Percentiles rank a stretch among this genome's conserved stretches.
Conservation (phyloP, 1,139 yeast species). For the Pichia norvegensis region DNA sequence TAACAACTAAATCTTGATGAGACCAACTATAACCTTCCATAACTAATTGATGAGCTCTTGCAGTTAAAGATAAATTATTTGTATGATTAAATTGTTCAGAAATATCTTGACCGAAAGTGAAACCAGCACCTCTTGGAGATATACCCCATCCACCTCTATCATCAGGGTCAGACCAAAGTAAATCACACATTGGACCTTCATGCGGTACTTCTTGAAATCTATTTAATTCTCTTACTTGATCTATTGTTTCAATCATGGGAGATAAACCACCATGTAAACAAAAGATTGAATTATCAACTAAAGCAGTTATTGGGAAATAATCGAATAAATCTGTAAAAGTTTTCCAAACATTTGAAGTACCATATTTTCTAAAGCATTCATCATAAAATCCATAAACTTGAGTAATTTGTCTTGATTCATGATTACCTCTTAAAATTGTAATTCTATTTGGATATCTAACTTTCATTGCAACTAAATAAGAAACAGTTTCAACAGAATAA, state of each 20-base stretch:
- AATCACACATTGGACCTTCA: conserved; percentile 98
- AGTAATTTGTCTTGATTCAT: conserved; percentile 94
- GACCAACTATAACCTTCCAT: conserved; percentile 86
- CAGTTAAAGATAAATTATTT: conserved; percentile 78
- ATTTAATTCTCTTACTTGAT: conserved; percentile 66
- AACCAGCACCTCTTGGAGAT: conserved; percentile 98
- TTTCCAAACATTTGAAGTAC: conserved; percentile 92
- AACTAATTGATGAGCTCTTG: conserved; percentile 95
- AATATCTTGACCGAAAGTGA: conserved; percentile 84
- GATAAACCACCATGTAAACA: conserved; percentile 97
- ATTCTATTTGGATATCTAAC: conserved; percentile 90
- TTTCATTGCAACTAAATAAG: conserved; percentile 72
- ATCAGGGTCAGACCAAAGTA: conserved; percentile 97
- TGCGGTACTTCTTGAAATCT: conserved; percentile 92
- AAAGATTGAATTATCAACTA: conserved; percentile 63
- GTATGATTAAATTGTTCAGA: conserved; percentile 73
- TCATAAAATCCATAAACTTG: conserved; percentile 98
- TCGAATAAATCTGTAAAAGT: conserved; percentile 69
- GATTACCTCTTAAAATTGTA: conserved; percentile 92
- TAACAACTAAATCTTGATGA: conserved; percentile 76
- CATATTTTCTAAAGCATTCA: conserved; percentile 92
- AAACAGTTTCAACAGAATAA: conserved; percentile 85
- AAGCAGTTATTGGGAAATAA: conserved; percentile 87
- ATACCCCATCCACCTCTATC: conserved; percentile 96
- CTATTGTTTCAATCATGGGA: conserved; percentile 85